Percentiles rank a stretch among this genome's conserved stretches.
Evolutionary conservation across 1,284 basidiomycete genomes (phyloP).

Genomic region (Kwoniella shivajii): DNA sequence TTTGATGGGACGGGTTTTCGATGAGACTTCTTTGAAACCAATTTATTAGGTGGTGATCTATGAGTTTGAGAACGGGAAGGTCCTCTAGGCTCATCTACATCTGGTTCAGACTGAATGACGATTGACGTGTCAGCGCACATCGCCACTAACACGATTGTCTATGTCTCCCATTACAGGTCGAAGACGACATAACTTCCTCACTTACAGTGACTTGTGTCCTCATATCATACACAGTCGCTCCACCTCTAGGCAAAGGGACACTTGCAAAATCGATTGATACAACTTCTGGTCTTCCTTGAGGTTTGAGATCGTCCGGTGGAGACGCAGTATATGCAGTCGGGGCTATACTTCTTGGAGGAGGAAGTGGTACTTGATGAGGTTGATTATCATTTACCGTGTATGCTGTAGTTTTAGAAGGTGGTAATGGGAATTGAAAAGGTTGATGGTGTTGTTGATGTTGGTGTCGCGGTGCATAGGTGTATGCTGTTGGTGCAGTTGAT

Average conservation of each 20-base stretch:
- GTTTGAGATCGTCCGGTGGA: background rate
- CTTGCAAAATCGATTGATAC: conserved; percentile 16
- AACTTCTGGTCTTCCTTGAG: conserved; percentile 6
- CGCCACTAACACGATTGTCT: too few relatives aligned
- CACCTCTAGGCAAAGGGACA: conserved; percentile 13
- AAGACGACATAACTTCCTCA: too few relatives aligned
- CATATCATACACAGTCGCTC: conserved; percentile 12
- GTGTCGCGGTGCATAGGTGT: conserved; percentile 1
- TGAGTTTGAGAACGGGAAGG: background rate
- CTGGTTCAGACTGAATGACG: conserved; percentile 8
- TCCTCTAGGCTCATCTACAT: conserved; percentile 13
- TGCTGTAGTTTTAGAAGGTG: background rate
- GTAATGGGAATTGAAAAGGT: conserved; percentile 3
- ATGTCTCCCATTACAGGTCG: too few relatives aligned
- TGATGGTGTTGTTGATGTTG: background rate
- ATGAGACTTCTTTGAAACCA: background rate
- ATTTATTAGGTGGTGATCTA: background rate
- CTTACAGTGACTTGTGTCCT: conserved; percentile 18
- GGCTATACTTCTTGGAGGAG: conserved; percentile 13
- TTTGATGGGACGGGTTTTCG: conserved; percentile 9
- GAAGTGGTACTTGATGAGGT: conserved; percentile 6
- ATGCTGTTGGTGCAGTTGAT: conserved; percentile 15
- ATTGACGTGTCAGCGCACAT: too few relatives aligned
- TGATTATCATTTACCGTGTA: background rate
- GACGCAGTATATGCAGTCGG: conserved; percentile 13